These are phyloP conservation scores for Cinnamomum micranthum DNA, from an alignment of 164 flowering plant genomes.

Conservation along the genomic window DNA sequence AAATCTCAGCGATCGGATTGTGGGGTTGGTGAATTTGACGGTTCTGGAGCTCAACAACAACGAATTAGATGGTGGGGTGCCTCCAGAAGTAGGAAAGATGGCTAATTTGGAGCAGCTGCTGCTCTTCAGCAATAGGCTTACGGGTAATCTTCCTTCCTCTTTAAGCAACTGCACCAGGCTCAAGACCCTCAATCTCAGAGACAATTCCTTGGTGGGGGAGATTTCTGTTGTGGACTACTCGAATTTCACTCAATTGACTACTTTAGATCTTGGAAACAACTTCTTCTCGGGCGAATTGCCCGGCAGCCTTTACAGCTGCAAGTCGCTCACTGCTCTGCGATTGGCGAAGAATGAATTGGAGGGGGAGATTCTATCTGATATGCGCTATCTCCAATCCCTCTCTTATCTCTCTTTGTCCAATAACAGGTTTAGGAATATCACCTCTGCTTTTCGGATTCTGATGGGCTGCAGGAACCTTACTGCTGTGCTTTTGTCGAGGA, in stretches of 20 bases:
- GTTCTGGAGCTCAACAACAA: slow-evolving; percentile 44
- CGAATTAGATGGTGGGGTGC: slow-evolving; percentile 33
- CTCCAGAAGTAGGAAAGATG: slow-evolving; percentile 42
- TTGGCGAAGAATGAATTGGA: slow-evolving; percentile 35
- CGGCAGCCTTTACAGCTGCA: slow-evolving; percentile 42
- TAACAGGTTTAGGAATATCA: slow-evolving; percentile 40
- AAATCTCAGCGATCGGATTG: slow-evolving; percentile 9
- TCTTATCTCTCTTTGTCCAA: slow-evolving; percentile 50
- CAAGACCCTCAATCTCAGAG: slow-evolving; percentile 31
- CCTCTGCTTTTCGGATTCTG: slow-evolving; percentile 37
- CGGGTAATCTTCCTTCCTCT: slow-evolving; percentile 49
- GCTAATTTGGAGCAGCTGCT: slow-evolving; percentile 32
- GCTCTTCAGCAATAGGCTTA: slow-evolving; percentile 40
- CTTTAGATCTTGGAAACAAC: slow-evolving; percentile 41
- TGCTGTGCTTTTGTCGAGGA: slow-evolving; percentile 36
- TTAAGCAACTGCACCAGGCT: slow-evolving; percentile 40
- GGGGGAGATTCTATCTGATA: slow-evolving; percentile 43
- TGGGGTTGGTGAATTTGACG: slow-evolving; percentile 25
- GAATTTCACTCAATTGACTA: slow-evolving; percentile 9
- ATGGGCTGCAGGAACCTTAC: slow-evolving; percentile 40
- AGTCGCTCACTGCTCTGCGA: slow-evolving; percentile 44
- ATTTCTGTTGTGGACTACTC: slow-evolving; percentile 25
- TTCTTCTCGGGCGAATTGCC: slow-evolving; percentile 45
- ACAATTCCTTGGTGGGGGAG: slow-evolving; percentile 25
- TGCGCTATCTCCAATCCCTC: slow-evolving; percentile 35